A percentile compares a stretch with the other conserved stretches of the same genome.
Conservation (phyloP, 2,329 filamentous ascomycete genomes). For the Epichloe sylvatica region DNA sequence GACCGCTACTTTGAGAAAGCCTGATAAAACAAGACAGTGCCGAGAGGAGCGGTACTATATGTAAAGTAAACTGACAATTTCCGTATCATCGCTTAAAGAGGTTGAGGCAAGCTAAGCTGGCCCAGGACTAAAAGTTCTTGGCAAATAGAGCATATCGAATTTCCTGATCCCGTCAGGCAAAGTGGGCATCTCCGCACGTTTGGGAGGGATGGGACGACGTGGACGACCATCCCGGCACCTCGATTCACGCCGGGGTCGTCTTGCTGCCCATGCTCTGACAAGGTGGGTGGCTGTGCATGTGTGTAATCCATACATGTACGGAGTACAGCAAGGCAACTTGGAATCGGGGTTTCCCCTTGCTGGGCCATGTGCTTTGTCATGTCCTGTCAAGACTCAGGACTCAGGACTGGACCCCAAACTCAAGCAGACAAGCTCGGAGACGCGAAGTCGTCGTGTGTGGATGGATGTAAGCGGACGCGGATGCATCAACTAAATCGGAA, state of each 20-base stretch:
- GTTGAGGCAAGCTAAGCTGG: neutral
- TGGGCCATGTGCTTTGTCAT: neutral
- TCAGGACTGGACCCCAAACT: neutral
- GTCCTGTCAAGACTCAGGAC: neutral
- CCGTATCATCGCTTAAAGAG: neutral
- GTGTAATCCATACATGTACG: too few species aligned
- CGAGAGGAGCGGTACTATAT: neutral
- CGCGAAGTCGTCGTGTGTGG: neutral
- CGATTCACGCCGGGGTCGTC: conserved; percentile 7
- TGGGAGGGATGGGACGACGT: conserved; percentile 35
- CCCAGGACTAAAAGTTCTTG: neutral
- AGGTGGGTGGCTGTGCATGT: neutral
- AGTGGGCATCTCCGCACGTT: conserved; percentile 21
- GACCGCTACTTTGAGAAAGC: neutral
- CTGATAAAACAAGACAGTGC: neutral
- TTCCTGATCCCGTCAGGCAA: neutral
- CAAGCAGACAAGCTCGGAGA: neutral
- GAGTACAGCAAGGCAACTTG: neutral
- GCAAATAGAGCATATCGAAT: neutral
- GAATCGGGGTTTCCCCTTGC: neutral
- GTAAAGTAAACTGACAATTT: neutral
- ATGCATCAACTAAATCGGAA: too few species aligned
- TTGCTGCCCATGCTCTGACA: conserved; percentile 6
- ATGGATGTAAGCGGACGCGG: neutral
- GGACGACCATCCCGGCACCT: conserved; percentile 7